Conservation (phyloP, 192 early-diverging fungal genomes). For the Coemansia aciculifera region DNA sequence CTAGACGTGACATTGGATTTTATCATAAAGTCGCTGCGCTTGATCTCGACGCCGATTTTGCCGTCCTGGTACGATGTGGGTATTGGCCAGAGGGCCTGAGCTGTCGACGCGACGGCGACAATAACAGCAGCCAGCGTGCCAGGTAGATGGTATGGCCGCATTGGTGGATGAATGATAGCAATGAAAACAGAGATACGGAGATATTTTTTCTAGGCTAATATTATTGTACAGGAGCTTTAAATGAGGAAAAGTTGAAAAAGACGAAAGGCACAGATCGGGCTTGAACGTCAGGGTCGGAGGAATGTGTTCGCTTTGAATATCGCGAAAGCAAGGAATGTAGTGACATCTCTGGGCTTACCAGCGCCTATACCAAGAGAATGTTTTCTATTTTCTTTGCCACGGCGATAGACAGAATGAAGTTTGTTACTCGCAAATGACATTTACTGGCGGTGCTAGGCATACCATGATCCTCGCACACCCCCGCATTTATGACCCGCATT, state of each 20-base stretch:
- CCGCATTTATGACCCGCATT: background rate
- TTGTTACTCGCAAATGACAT: background rate
- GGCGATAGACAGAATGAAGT: conserved; percentile 6
- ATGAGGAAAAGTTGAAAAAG: background rate
- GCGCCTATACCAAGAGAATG: background rate
- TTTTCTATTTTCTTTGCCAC: conserved; percentile 2
- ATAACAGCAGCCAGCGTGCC: background rate
- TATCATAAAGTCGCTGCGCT: conserved; percentile 58
- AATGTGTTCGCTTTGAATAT: background rate
- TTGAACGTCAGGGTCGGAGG: background rate
- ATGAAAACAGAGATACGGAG: background rate
- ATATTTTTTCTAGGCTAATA: background rate
- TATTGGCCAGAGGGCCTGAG: conserved; percentile 39
- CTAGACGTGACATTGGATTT: conserved; percentile 62
- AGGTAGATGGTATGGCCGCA: conserved; percentile 12
- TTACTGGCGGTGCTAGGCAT: background rate
- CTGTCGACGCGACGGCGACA: conserved; percentile 8
- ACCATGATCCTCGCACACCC: background rate
- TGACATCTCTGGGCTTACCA: background rate
- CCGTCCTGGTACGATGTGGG: conserved; percentile 35
- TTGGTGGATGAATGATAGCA: background rate
- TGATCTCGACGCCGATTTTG: conserved; percentile 57
- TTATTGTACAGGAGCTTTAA: background rate
- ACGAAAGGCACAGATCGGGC: background rate
- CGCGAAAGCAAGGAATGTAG: background rate